Evolutionary conservation across 805 yeast species (phyloP).

Genomic region (Candida parachauliodes): DNA sequence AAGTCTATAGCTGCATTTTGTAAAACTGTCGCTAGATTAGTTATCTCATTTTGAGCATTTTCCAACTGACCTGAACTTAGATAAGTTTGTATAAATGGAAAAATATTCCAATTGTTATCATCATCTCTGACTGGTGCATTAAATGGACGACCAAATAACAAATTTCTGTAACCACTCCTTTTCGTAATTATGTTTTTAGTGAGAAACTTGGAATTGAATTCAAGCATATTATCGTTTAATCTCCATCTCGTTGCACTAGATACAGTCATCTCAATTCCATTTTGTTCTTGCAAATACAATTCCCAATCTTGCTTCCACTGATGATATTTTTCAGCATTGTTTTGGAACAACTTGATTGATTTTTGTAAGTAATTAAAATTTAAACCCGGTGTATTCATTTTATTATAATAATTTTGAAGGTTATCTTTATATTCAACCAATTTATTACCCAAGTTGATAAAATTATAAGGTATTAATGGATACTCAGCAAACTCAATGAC

Average conservation of each 20-base stretch:
- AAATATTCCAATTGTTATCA: conserved; percentile 55
- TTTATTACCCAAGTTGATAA: conserved; percentile 43
- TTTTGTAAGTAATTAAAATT: conserved; percentile 21
- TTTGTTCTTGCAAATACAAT: conserved; percentile 29
- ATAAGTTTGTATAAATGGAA: conserved; percentile 75
- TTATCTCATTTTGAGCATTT: conserved; percentile 52
- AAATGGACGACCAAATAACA: conserved; percentile 65
- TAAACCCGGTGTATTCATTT: conserved; percentile 19
- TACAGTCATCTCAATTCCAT: conserved; percentile 70
- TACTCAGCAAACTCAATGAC: conserved; percentile 63
- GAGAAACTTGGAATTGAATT: conserved; percentile 53
- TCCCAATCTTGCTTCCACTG: conserved; percentile 66
- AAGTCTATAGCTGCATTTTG: conserved; percentile 15
- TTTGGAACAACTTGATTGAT: conserved; percentile 23
- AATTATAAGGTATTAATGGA: conserved; percentile 71
- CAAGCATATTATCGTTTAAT: conserved; percentile 68
- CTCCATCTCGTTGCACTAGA: conserved; percentile 71
- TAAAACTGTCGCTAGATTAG: conserved; percentile 33
- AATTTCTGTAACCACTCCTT: conserved; percentile 66
- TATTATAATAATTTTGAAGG: conserved; percentile 40
- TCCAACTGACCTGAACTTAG: conserved; percentile 47
- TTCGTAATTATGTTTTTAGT: conserved; percentile 30
- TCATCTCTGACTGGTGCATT: conserved; percentile 44
- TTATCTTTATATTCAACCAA: conserved; percentile 45
- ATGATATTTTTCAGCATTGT: conserved; percentile 42